Evolutionary conservation across 352 stramenopile species (phyloP).

Genomic region (Plasmopara muralis): DNA sequence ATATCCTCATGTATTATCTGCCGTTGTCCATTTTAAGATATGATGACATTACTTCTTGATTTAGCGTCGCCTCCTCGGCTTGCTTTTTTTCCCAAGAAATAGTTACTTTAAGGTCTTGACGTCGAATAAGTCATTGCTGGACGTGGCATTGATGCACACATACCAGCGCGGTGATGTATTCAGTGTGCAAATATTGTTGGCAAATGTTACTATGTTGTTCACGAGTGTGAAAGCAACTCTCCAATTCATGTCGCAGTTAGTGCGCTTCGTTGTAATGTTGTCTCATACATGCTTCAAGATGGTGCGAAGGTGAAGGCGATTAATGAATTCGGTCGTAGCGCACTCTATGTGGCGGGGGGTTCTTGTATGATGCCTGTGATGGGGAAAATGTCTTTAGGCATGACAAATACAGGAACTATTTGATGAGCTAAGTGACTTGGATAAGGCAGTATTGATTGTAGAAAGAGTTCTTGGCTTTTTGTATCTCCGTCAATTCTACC

Average conservation of each 20-base stretch:
- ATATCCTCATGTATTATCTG: slow-evolving; percentile 58
- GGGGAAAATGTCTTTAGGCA: slow-evolving; percentile 23
- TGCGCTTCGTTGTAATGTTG: slow-evolving; percentile 74
- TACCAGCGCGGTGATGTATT: slow-evolving; percentile 78
- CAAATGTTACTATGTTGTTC: slow-evolving; percentile 80
- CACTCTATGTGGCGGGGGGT: slow-evolving; percentile 69
- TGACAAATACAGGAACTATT: slow-evolving; percentile 19
- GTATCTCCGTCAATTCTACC: too few relatives aligned
- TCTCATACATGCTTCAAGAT: slow-evolving; percentile 83
- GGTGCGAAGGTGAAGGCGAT: slow-evolving; percentile 73
- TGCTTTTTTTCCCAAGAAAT: slow-evolving; percentile 72
- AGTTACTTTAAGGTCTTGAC: slow-evolving; percentile 87
- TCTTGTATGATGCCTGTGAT: slow-evolving; percentile 56
- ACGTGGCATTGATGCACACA: slow-evolving; percentile 81
- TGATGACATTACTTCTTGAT: slow-evolving; percentile 55
- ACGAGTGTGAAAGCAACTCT: slow-evolving; percentile 73
- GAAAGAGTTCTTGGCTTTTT: slow-evolving; percentile 53
- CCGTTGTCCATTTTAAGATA: slow-evolving; percentile 72
- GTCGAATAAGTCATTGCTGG: slow-evolving; percentile 82
- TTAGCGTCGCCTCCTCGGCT: slow-evolving; percentile 67
- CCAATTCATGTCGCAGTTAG: slow-evolving; percentile 77
- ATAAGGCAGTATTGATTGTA: slow-evolving; percentile 73
- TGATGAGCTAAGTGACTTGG: slow-evolving; percentile 29
- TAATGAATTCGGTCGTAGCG: slow-evolving; percentile 58
- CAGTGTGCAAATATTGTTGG: slow-evolving; percentile 83